Evolutionary conservation across 2,329 filamentous ascomycete species (phyloP), one percentile per base, ranked within the genome.

Genomic region (Colletotrichum tabaci): DNA sequence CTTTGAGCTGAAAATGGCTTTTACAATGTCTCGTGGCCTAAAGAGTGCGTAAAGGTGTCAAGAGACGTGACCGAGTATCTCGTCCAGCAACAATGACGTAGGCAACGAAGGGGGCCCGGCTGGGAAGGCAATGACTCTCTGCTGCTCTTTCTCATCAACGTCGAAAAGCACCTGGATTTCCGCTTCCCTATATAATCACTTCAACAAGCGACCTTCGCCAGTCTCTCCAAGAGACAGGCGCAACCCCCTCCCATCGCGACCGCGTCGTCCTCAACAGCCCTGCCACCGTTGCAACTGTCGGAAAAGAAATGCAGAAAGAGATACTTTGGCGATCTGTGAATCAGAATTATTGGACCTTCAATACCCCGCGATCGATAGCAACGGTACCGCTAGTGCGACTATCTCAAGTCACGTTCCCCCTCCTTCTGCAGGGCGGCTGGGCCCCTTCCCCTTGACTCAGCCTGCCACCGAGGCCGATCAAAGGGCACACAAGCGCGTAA

Each of bases 271-370:
- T 52, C 38, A 60, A 47, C 52, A 46, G 46, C 63, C 69, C 58
- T 60, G 65, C 38, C 47, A 53, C 57, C 46, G 60, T 46, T 52
- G 53, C 58, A 21, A 68, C 26, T 46, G 30, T 18, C 2, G 4
- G 65, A 72, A 72, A 72, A 72, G 69, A 69, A 68, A 72, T 69
- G 65, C 53, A 42, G 44, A 15, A 35, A 44, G 58, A 58, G 49
- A 69, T 72, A 50, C 38, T 72, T 35, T 26, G 49, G 62, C 60
- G 58, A 46, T 55, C 23, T 5, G 30, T 35, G 35, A 63, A 42
- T n/a, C 10, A 47, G 15, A 12, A 62, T 53, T 72, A 72, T 68
- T 56, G 46, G 30, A 26, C 16, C 18, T 56, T 53, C 30, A 53
- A 63, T 38, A 72, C 55, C 69, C 65, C 60, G 21, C 21, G 21